phyloP scores from a whole-genome alignment of 805 yeast species.

The Cyberlindnera euphorbiae region DNA sequence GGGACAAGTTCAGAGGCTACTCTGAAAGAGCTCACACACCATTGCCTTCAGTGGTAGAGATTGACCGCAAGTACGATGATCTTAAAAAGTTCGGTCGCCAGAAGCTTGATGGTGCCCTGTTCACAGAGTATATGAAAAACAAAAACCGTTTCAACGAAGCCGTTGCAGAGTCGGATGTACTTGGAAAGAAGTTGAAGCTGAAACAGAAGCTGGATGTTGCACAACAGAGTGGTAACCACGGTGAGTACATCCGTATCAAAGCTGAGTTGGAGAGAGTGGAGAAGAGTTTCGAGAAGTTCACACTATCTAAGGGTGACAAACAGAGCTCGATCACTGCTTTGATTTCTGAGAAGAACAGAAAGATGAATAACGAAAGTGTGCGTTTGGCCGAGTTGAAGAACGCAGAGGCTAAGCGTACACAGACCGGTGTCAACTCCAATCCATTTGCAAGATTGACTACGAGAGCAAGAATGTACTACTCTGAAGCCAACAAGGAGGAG shows the following conservation, averaged over 20 bases:
- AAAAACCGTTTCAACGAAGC: conserved; percentile 60
- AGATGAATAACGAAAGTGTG: conserved; percentile 68
- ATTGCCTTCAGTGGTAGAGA: conserved; percentile 59
- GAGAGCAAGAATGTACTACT: conserved; percentile 76
- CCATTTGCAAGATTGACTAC: conserved; percentile 92
- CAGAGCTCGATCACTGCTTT: conserved; percentile 29
- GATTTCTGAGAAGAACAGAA: conserved; percentile 59
- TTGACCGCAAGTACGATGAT: conserved; percentile 60
- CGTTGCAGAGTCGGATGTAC: conserved; percentile 65
- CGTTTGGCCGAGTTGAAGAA: conserved; percentile 75
- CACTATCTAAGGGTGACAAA: conserved; percentile 29
- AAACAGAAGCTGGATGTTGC: conserved; percentile 77
- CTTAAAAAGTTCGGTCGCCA: conserved; percentile 58
- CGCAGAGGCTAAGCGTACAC: conserved; percentile 46
- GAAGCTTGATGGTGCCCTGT: conserved; percentile 65
- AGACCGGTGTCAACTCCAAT: conserved; percentile 47
- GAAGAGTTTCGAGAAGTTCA: conserved; percentile 31
- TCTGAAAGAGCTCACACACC: conserved; percentile 51
- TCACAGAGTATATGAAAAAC: conserved; percentile 71
- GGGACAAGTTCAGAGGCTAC: conserved; percentile 59
- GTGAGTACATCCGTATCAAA: conserved; percentile 35
- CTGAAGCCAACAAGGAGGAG: conserved; percentile 47
- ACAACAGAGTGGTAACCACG: conserved; percentile 38
- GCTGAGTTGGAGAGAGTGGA: conserved; percentile 32
- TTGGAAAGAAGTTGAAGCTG: conserved; percentile 65